These are phyloP conservation scores for Corylus americana DNA, from an alignment of 306 rosid species.

Conservation along the genomic window DNA sequence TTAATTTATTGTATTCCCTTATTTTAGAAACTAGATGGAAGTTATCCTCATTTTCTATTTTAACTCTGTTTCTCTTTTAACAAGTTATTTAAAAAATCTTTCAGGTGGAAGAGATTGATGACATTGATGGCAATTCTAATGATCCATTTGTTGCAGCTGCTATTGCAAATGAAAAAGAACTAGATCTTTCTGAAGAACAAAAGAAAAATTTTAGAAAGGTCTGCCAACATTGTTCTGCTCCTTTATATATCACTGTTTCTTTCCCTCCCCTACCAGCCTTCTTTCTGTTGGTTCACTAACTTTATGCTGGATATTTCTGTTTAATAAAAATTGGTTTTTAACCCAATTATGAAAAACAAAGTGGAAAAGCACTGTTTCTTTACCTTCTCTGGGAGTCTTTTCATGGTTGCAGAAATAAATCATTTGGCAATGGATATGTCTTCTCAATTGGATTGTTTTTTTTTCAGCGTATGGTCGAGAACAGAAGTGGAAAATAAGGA, in stretches of 20 bases:
- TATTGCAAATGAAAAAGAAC: constrained; percentile 75
- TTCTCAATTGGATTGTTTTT: not conserved
- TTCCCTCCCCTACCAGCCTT: not conserved
- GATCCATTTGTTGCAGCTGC: constrained; percentile 99
- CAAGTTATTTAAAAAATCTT: constrained; percentile 10
- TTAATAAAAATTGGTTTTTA: not conserved
- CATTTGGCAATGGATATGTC: not conserved
- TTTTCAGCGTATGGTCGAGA: not conserved
- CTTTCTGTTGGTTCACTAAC: not conserved
- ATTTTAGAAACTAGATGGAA: not conserved
- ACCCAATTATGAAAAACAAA: not conserved
- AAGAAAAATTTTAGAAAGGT: constrained; percentile 79
- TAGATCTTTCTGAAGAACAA: constrained; percentile 83
- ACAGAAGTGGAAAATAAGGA: not conserved
- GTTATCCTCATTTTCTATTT: constrained; percentile 15
- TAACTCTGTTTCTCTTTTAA: constrained; percentile 11
- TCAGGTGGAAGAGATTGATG: constrained; percentile 99
- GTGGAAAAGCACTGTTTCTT: not conserved
- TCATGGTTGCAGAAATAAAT: not conserved
- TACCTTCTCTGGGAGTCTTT: not conserved
- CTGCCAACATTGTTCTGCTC: constrained; percentile 17
- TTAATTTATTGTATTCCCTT: constrained; percentile 10
- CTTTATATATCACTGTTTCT: not conserved
- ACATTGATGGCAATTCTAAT: constrained; percentile 64
- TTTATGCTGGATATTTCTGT: not conserved